phyloP scores from a whole-genome alignment of 768 basidiomycete species.

The Crucibulum laeve region DNA sequence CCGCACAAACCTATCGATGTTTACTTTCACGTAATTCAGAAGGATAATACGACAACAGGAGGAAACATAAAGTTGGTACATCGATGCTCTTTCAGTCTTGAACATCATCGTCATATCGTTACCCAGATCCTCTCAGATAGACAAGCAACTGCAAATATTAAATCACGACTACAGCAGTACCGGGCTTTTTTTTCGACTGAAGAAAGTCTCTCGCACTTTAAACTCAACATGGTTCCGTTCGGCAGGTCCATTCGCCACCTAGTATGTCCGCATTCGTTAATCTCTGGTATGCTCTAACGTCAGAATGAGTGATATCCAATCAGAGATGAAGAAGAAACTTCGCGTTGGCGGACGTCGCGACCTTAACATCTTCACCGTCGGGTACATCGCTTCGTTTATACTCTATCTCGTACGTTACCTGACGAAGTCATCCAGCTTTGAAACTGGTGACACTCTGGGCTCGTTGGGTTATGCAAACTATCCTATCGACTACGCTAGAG shows the following conservation, averaged over 20 bases:
- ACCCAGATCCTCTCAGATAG: background rate
- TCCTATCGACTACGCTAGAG: conserved; percentile 24
- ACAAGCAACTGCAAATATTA: background rate
- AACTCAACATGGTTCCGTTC: background rate
- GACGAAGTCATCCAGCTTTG: conserved; percentile 19
- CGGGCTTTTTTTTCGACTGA: background rate
- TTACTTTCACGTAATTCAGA: background rate
- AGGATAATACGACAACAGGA: background rate
- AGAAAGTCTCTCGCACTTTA: background rate
- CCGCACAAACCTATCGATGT: no score
- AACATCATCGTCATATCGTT: background rate
- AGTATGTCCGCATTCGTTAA: background rate
- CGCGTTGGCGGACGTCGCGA: background rate
- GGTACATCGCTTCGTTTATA: background rate
- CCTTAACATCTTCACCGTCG: background rate
- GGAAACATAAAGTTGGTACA: background rate
- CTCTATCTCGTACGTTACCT: no score
- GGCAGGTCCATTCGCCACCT: background rate
- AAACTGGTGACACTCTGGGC: conserved; percentile 20
- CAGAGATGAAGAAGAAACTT: background rate
- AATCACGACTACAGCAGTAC: background rate
- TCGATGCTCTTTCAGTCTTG: background rate
- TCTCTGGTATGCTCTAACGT: background rate
- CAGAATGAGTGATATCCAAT: background rate
- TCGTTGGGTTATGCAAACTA: conserved; percentile 42